Evolutionary conservation across 257 asterid genomes (phyloP).

Genomic region (Fraxinus quadrangulata): DNA sequence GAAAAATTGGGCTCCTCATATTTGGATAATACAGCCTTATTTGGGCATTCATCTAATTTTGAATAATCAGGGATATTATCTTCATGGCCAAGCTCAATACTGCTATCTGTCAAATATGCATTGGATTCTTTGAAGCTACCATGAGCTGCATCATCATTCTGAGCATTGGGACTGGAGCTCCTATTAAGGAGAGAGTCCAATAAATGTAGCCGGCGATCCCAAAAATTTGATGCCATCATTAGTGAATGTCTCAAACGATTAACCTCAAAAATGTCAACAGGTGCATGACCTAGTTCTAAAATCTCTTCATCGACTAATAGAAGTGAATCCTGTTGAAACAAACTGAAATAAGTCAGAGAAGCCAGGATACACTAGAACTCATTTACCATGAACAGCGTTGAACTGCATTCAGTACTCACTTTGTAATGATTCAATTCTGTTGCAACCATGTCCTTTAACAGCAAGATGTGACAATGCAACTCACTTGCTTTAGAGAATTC

Average conservation of each 20-base stretch:
- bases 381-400: constrained; percentile 2
- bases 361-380: neutral
- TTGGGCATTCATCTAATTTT: constrained; percentile 30
- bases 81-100: constrained; percentile 37
- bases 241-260: constrained; percentile 78
- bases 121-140: constrained; percentile 39
- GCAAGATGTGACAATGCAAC: constrained; percentile 53
- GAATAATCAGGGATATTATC: constrained; percentile 38
- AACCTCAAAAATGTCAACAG: constrained; percentile 71
- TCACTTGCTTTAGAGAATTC: constrained; percentile 55
- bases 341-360: constrained; percentile 11
- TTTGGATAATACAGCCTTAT: constrained; percentile 30
- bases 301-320: constrained; percentile 35
- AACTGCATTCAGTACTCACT: constrained; percentile 44
- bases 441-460: constrained; percentile 55
- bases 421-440: constrained; percentile 52
- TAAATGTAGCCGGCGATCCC: constrained; percentile 67
- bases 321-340: constrained; percentile 56
- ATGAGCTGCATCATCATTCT: constrained; percentile 33
- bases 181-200: constrained; percentile 59
- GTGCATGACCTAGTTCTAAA: constrained; percentile 32
- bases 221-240: constrained; percentile 56
- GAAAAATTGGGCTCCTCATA: constrained; percentile 35
- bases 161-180: constrained; percentile 42
- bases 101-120: constrained; percentile 27